Base-by-base conservation (phyloP, 495 filamentous ascomycete species). In the Xylaria grammica region DNA sequence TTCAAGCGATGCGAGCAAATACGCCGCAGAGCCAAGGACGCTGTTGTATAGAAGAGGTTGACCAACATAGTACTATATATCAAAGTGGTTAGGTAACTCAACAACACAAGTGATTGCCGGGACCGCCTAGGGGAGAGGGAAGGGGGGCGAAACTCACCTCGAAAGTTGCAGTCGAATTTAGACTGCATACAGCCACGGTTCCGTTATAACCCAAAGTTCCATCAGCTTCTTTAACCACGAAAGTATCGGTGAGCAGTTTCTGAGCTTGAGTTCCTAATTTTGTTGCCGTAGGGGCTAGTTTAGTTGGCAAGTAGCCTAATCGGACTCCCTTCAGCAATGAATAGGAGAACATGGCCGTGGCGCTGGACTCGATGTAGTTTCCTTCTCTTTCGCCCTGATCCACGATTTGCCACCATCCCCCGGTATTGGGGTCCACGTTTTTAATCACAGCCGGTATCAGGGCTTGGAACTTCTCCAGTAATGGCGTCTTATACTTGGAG, bases 281-380 rank as follows among this genome's bases (percentile, higher is more conserved):
- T 48, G 30, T 74, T 27, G 76, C 77, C 26, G 22, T 13, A 5
- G 50, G 3, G 32, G 63, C 45, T 1, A 61, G 48, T 15, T 69
- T 68, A 4, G 64, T 59, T 6, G 71, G 67, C 11, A 82, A 60
- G 66, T 78, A 79, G 7, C 84, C 85, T 32, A 81, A 73, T 36
- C 86, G 69, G 22, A 78, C 72, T 0, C 82, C 84, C 74, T 86
- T 87, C 52, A 85, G 74, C 53, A 87, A 67, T 10, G 79, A 81
- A 72, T 86, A 86, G 10, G 80, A 74, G 72, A 87, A 86, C 85
- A 89, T 87, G 15, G 85, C 84, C 6, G 77, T 84, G 29, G 75
- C 84, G 62, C 82, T 86, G 20, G 79, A 82, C 74, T 89, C 86
- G 67, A 89, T 84, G 64, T 87, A 89, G 65, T 89, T 89, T 4